Evolutionary conservation across 768 basidiomycete species (phyloP).

Genomic region (Suillus alpinus): DNA sequence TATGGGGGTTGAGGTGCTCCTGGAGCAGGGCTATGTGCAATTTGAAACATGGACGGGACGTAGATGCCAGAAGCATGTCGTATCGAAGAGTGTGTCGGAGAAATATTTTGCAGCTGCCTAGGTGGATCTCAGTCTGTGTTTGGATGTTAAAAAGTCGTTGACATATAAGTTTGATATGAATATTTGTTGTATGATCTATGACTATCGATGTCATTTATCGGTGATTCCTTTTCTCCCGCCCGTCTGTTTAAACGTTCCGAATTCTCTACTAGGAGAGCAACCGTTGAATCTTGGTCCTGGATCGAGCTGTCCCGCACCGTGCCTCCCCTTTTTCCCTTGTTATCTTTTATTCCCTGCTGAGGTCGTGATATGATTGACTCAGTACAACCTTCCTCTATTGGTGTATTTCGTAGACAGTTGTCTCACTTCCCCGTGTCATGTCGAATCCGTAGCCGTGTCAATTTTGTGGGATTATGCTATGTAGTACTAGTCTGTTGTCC

Average conservation of each 20-base stretch:
- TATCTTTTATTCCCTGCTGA: too few species aligned
- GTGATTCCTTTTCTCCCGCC: too few species aligned
- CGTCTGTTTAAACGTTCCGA: neutral
- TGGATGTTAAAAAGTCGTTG: neutral
- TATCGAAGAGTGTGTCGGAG: slow-evolving; percentile 48
- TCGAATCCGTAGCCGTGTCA: neutral
- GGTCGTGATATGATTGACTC: too few species aligned
- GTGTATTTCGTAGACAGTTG: neutral
- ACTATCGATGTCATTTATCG: neutral
- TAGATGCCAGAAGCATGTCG: slow-evolving; percentile 46
- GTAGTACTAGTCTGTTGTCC: neutral
- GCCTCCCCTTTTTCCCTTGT: too few species aligned
- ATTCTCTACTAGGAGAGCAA: neutral
- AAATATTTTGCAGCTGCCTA: slow-evolving; percentile 34
- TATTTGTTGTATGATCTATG: neutral
- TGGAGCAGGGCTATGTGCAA: slow-evolving; percentile 88
- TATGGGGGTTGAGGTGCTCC: slow-evolving; percentile 78
- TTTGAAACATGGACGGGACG: slow-evolving; percentile 82
- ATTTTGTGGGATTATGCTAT: neutral
- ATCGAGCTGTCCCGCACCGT: neutral
- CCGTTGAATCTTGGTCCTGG: too few species aligned
- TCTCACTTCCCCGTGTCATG: neutral
- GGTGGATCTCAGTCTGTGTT: neutral
- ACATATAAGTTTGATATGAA: neutral
- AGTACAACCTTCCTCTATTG: neutral